Conservation (phyloP, 345 rosid species). For the Pistacia integerrima region DNA sequence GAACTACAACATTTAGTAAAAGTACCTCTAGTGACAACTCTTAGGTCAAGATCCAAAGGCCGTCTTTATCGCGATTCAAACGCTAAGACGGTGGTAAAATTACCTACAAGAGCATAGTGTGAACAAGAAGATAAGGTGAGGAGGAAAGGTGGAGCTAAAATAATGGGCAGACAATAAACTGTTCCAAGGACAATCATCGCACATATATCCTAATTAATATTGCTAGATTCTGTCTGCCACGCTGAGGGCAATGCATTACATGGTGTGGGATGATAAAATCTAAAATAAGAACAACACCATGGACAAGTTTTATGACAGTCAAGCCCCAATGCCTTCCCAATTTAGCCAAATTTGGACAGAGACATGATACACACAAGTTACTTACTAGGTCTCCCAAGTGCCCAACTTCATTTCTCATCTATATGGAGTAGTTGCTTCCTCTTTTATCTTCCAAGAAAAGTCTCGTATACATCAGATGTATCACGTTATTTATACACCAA, state of each 20-base stretch:
- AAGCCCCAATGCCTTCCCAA: constrained; percentile 6
- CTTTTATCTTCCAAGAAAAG: too few species aligned
- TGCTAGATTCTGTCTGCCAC: constrained; percentile 51
- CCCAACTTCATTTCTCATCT: neutral
- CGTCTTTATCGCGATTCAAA: too few species aligned
- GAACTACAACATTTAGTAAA: too few species aligned
- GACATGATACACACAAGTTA: neutral
- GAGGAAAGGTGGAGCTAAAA: neutral
- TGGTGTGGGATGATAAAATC: constrained; percentile 15
- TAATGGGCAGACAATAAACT: constrained; percentile 1
- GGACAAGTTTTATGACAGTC: constrained; percentile 5
- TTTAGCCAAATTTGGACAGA: neutral
- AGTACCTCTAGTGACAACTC: too few species aligned
- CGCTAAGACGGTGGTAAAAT: too few species aligned
- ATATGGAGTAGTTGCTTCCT: too few species aligned
- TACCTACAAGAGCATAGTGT: neutral
- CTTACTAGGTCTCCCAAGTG: constrained; percentile 2
- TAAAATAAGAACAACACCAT: neutral
- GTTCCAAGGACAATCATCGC: constrained; percentile 18
- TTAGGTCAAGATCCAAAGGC: too few species aligned
- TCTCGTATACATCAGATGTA: too few species aligned
- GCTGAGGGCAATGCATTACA: constrained; percentile 20
- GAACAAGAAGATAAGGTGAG: neutral
- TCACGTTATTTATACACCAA: too few species aligned
- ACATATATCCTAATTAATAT: constrained; percentile 8